These are phyloP conservation scores for Ammopiptanthus mongolicus DNA, from an alignment of 306 rosid species.

Conservation along the genomic window DNA sequence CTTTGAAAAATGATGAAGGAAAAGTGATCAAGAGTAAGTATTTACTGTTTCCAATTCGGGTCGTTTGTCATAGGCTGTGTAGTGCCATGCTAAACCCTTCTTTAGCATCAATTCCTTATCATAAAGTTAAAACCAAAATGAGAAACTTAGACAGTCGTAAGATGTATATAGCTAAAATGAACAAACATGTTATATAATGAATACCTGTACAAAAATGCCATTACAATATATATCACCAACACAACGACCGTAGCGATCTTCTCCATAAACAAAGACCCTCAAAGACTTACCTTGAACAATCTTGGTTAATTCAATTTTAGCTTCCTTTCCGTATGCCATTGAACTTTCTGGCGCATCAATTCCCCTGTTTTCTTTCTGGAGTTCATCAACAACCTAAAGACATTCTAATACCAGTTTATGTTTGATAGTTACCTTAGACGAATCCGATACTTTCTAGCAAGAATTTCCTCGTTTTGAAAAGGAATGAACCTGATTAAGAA, in stretches of 20 bases:
- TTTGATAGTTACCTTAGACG: conserved; percentile 61
- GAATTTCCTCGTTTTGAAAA: conserved; percentile 51
- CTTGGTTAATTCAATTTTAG: conserved; percentile 57
- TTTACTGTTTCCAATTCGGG: conserved; percentile 59
- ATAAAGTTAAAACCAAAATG: conserved; percentile 14
- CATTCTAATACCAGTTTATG: not conserved
- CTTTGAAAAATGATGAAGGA: not conserved
- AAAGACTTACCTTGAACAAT: conserved; percentile 64
- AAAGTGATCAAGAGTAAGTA: not conserved
- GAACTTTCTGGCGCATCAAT: conserved; percentile 82
- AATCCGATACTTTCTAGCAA: conserved; percentile 74
- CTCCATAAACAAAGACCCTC: conserved; percentile 66
- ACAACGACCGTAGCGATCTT: conserved; percentile 79
- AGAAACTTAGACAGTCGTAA: not conserved
- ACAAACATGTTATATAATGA: not conserved
- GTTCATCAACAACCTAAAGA: not conserved
- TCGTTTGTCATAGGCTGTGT: conserved; percentile 72
- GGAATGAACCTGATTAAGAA: conserved; percentile 45
- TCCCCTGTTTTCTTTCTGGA: conserved; percentile 50
- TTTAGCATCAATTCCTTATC: conserved; percentile 84
- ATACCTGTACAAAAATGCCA: conserved; percentile 75
- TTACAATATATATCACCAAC: conserved; percentile 77
- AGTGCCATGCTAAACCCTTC: conserved; percentile 92
- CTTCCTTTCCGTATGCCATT: conserved; percentile 88
- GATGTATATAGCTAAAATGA: not conserved